Base-by-base conservation (phyloP, 306 rosid species). In the Alnus glutinosa region DNA sequence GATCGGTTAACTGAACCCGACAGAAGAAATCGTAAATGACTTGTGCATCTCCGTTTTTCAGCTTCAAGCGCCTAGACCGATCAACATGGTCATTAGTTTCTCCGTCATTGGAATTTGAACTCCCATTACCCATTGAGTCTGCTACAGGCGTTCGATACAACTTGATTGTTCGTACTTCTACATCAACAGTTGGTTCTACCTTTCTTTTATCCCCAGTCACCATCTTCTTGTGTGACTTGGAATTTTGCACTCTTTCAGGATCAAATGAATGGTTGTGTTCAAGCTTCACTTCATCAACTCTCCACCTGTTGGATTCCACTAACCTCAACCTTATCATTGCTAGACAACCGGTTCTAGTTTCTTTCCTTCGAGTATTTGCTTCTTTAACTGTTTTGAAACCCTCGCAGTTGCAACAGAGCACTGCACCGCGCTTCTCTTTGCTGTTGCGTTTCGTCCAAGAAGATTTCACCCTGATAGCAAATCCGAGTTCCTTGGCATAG, bases 351-450 rank as follows among this genome's bases (percentile, higher is more conserved):
- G 98, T 95, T 86, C 98, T 88, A 36, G 98, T 89, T 87, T 95
- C 97, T 83, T 92, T 95, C 86, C 97, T 87, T 15, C 92, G 94
- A 77, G 89, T 90, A 70, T 89, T 92, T 78, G 89, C 97, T 80
- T 95, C 98, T 87, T 92, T 95, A 69, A 82, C 34, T 74, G 92
- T 90, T 85, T 91, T 92, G 79, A 92, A 95, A 81, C 98, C 98
- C 85, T 92, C 98, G 79, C 94, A 91, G 76, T 90, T 95, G 88
- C 98, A 95, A 82, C 98, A 95, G 77, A 95, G 89, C 34, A 95
- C 98, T 23, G 98, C 98, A 75, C 98, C 98, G 50, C 98, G 93
- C 86, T 92, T 95, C 85, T 95, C 98, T 84, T 95, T 92, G 90
- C 98, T 95, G 89, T 95, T 92, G 46, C 98, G 95, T 76, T 91